Percentiles rank a stretch among this genome's conserved stretches.
phyloP scores from a whole-genome alignment of 2,329 filamentous ascomycete genomes.

The Trichoderma brevicompactum region DNA sequence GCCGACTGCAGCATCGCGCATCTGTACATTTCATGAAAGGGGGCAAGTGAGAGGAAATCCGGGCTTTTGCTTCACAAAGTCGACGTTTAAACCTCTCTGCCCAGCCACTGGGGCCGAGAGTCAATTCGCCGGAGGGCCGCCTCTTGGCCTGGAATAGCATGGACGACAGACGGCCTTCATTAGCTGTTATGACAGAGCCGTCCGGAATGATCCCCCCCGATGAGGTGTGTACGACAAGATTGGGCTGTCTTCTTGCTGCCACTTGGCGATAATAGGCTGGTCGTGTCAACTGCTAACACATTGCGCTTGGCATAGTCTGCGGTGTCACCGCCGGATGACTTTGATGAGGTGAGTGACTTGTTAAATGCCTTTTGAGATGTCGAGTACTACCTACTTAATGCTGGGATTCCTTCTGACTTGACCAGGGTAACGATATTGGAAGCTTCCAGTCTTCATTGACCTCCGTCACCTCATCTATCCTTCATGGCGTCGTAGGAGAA shows the following conservation, averaged over 20 bases:
- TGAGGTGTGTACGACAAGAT: slow-evolving; percentile 26
- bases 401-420: slow-evolving; percentile 37
- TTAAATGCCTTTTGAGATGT: neutral
- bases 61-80: neutral
- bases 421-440: slow-evolving; percentile 32
- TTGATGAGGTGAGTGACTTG: slow-evolving; percentile 34
- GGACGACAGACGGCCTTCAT: slow-evolving; percentile 14
- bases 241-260: neutral
- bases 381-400: neutral
- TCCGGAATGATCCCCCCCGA: slow-evolving; percentile 26
- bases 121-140: slow-evolving; percentile 17
- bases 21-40: slow-evolving; percentile 6
- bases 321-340: slow-evolving; percentile 36
- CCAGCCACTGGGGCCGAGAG: slow-evolving; percentile 2
- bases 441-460: slow-evolving; percentile 36
- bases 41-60: neutral
- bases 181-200: slow-evolving; percentile 26
- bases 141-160: slow-evolving; percentile 9
- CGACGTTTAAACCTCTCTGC: neutral
- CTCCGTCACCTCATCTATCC: slow-evolving; percentile 39
- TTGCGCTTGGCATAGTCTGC: slow-evolving; percentile 20
- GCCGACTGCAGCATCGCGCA: slow-evolving; percentile 1
- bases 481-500: slow-evolving; percentile 37
- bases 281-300: slow-evolving; percentile 17
- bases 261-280: neutral